A percentile compares a stretch with the other conserved stretches of the same genome.
Conservation (phyloP, 768 basidiomycete genomes). For the Lyophyllum shimeji region DNA sequence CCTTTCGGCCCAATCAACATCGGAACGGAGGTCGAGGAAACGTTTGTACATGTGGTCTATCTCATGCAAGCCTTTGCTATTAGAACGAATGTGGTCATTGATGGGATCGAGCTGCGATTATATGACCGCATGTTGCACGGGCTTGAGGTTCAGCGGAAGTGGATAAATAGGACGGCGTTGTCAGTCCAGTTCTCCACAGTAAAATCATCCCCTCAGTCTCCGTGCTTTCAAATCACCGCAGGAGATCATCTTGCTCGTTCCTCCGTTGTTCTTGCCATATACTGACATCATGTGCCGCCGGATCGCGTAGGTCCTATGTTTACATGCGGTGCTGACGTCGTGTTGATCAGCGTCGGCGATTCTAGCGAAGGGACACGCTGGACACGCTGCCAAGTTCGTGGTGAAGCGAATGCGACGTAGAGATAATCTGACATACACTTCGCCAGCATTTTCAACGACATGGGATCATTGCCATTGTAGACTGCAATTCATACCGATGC, state of each 20-base stretch:
- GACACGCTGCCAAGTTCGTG: conserved; percentile 63
- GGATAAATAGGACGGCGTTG: conserved; percentile 17
- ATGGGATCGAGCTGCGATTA: conserved; percentile 25
- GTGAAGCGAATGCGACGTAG: neutral
- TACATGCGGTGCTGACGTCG: neutral
- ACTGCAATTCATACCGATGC: conserved; percentile 67
- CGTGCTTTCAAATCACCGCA: neutral
- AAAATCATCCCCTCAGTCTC: neutral
- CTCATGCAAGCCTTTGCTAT: conserved; percentile 28
- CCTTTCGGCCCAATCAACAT: conserved; percentile 23
- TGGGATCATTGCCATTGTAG: conserved; percentile 68
- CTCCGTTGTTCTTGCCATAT: conserved; percentile 1
- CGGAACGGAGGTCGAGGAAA: conserved; percentile 33
- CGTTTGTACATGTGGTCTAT: conserved; percentile 34
- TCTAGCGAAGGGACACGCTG: conserved; percentile 75
- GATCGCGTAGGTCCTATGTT: conserved; percentile 59
- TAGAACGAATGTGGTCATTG: conserved; percentile 30
- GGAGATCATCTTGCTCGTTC: neutral
- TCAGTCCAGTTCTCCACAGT: neutral
- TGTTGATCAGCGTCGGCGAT: conserved; percentile 12
- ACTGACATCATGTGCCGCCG: conserved; percentile 62
- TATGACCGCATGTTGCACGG: conserved; percentile 26
- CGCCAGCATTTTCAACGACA: conserved; percentile 79
- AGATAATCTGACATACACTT: neutral
- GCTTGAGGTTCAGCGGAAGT: conserved; percentile 15